Base-by-base conservation (phyloP, 176 grass and related monocot genomes). In the Bromus sterilis region DNA sequence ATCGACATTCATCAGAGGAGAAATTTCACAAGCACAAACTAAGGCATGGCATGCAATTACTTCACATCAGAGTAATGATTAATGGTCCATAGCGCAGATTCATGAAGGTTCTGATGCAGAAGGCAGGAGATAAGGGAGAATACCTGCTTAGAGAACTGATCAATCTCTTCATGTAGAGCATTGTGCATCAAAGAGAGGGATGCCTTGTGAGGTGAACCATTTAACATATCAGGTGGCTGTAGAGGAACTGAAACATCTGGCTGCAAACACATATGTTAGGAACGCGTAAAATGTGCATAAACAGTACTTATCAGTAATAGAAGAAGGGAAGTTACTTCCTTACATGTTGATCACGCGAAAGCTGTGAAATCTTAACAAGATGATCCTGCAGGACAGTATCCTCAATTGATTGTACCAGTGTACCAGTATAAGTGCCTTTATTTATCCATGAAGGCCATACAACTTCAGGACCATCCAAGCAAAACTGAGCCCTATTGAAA, bases 141-240 rank as follows among this genome's bases (percentile, higher is more conserved):
- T 92, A 95, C 95, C 90, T 98, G 88, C 88, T 95, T 98, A 76
- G 82, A 95, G 62, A 98, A 98, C 72, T 87, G 88, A 93, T 95
- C 84, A 21, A 98, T 98, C 72, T 98, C 95, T 89, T 95, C 95
- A 4, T 95, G 95, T 74, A 98, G 89, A 92, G 84, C 85, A 74
- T 82, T 91, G 69, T 93, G 88, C 90, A 98, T 91, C 71, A 73
- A 80, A 48, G 87, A 89, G 71, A 92, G 81, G 14, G 92, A 87
- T 20, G 71, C 73, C 73, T 89, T 91, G 55, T 70, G 70, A 82
- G 86, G 85, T 37, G 86, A 84, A 77, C 86, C 80, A 25, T 89
- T 91, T 78, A 77, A 70, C 55, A 89, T 93, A 83, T 93, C 90
- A 76, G 89, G 60, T 82, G 95, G 95, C 74, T 98, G 95, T 82